Percentiles rank a stretch among this genome's conserved stretches.
These are phyloP conservation scores for Taiwanofungus camphoratus DNA, from an alignment of 1,284 basidiomycete genomes.

Conservation along the genomic window DNA sequence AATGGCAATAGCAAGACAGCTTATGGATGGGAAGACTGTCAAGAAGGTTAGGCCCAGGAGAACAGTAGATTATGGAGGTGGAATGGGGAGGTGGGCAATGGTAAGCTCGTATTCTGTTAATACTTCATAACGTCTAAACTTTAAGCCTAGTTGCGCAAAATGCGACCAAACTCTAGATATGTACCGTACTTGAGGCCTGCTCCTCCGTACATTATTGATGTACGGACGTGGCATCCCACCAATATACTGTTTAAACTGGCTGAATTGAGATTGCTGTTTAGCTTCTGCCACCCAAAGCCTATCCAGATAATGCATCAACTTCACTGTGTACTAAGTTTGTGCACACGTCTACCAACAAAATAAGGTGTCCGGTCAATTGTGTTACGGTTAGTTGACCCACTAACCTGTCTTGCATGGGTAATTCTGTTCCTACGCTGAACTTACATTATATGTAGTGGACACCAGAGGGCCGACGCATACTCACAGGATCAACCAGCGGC, in stretches of 20 bases:
- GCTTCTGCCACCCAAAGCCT: conserved; percentile 90
- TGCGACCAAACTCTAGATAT: conserved; percentile 68
- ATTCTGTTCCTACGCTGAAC: background rate
- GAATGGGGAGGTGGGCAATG: conserved; percentile 77
- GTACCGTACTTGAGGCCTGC: conserved; percentile 75
- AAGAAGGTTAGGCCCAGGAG: conserved; percentile 89
- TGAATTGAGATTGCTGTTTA: conserved; percentile 33
- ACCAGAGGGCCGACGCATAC: conserved; percentile 85
- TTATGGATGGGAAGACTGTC: conserved; percentile 68
- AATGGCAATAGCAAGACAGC: conserved; percentile 62
- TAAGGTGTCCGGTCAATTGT: conserved; percentile 93
- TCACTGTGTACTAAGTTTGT: conserved; percentile 94
- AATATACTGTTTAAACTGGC: conserved; percentile 16
- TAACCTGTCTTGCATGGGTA: conserved; percentile 2
- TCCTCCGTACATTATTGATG: conserved; percentile 80
- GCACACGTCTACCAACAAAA: conserved; percentile 98
- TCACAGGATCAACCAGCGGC: conserved; percentile 94
- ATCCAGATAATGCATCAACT: conserved; percentile 83
- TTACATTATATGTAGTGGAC: conserved; percentile 68
- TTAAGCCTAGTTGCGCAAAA: conserved; percentile 55
- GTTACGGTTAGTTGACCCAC: conserved; percentile 62
- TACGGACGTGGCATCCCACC: conserved; percentile 36
- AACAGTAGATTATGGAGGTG: conserved; percentile 93
- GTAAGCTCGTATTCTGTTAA: conserved; percentile 40
- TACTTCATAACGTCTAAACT: background rate